Base-by-base conservation (phyloP, 371 early-diverging fungal genomes). In the Smittium mucronatum region DNA sequence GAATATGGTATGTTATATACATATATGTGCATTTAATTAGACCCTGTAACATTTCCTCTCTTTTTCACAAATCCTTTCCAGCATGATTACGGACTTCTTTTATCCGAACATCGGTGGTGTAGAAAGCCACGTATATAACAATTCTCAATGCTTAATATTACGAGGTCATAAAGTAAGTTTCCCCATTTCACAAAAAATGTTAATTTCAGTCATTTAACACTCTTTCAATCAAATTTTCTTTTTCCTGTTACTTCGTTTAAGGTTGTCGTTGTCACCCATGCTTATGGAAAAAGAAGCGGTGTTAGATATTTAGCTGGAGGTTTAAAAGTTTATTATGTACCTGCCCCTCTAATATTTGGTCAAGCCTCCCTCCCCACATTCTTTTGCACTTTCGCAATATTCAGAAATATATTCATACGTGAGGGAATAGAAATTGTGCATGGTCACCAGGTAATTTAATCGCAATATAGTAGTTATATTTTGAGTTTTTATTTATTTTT, bases 21-120 rank as follows among this genome's bases (percentile, higher is more conserved):
- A n/a, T n/a, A n/a, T n/a, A n/a, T n/a, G n/a, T n/a, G n/a, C n/a
- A n/a, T n/a, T n/a, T n/a, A n/a, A n/a, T n/a, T n/a, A n/a, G n/a
- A n/a, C n/a, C n/a, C n/a, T n/a, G n/a, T n/a, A n/a, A n/a, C n/a
- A n/a, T n/a, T n/a, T n/a, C n/a, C n/a, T n/a, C n/a, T n/a, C n/a
- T n/a, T n/a, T n/a, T n/a, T n/a, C n/a, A n/a, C n/a, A n/a, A n/a
- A 8, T 59, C 26, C 15, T n/a, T 21, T 59, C 28, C 35, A 69
- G 79, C 71, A 78, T 94, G 86, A 94, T 93, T 15, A 93, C 92
- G 30, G 99, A 99, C 83, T 99, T 97, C 78, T 98, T 99, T 80
- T 96, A 92, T 78, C 99, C 99, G 35, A 93, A 92, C 70, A 87
- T 92, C 74, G 99, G 99, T 63, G 99, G 99, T 2, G 95, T 99